Conservation (phyloP, 345 rosid genomes). For the Orychophragmus violaceus region DNA sequence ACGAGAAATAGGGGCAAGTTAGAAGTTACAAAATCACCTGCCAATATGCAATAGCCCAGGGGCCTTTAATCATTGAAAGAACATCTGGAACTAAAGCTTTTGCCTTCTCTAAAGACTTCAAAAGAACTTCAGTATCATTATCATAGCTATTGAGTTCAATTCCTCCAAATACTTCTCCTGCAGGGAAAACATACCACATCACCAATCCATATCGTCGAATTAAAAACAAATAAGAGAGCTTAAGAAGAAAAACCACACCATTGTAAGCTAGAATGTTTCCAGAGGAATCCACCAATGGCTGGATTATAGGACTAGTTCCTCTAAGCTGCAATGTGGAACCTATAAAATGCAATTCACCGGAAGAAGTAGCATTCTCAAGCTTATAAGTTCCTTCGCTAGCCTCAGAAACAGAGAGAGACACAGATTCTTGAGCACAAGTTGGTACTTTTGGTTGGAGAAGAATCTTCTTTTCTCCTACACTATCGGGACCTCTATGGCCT, state of each 20-base stretch:
- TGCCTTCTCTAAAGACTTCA: slow-evolving; percentile 42
- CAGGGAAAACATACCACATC: background rate
- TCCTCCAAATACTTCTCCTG: slow-evolving; percentile 84
- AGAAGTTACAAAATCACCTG: slow-evolving; percentile 45
- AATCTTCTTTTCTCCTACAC: slow-evolving; percentile 50
- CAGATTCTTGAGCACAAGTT: slow-evolving; percentile 11
- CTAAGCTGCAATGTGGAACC: slow-evolving; percentile 83
- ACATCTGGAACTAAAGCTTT: slow-evolving; percentile 43
- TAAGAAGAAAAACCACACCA: slow-evolving; percentile 36
- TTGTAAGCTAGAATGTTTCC: slow-evolving; percentile 62
- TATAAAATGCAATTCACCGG: slow-evolving; percentile 48
- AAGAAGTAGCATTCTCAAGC: slow-evolving; percentile 8
- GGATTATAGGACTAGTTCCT: slow-evolving; percentile 49
- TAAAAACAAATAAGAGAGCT: background rate
- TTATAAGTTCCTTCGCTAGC: slow-evolving; percentile 19
- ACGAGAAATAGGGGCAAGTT: background rate
- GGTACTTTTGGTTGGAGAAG: slow-evolving; percentile 24
- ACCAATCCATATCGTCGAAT: background rate
- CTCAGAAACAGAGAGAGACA: slow-evolving; percentile 24
- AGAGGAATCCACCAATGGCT: slow-evolving; percentile 59
- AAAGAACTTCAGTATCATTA: slow-evolving; percentile 62
- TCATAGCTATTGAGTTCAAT: slow-evolving; percentile 42
- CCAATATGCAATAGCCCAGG: slow-evolving; percentile 85
- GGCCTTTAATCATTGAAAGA: slow-evolving; percentile 76
- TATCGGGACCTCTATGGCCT: slow-evolving; percentile 70